These are phyloP conservation scores for Rhodocollybia butyracea DNA, from an alignment of 768 basidiomycete genomes.

Conservation along the genomic window DNA sequence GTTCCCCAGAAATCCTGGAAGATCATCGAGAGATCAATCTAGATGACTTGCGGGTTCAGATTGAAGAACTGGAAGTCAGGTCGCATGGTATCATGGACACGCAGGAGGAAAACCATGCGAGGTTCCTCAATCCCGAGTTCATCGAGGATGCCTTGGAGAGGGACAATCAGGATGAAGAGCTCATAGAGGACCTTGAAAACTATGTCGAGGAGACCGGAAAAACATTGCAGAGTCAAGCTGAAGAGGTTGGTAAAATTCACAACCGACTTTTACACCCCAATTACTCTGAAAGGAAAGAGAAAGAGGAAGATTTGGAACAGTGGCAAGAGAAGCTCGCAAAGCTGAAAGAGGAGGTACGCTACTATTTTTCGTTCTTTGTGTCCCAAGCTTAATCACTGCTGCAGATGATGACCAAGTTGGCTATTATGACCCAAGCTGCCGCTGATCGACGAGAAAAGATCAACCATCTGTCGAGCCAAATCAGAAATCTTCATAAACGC, in stretches of 20 bases:
- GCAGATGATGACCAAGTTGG: not conserved
- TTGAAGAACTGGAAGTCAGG: not conserved
- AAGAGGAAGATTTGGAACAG: not conserved
- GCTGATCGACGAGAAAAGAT: not conserved
- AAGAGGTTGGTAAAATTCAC: not conserved
- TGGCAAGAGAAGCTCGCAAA: not conserved
- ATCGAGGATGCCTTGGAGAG: slow-evolving; percentile 1
- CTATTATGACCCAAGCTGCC: not conserved
- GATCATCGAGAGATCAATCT: not conserved
- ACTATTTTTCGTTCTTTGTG: not conserved
- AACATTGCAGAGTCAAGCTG: not conserved
- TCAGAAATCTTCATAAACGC: slow-evolving; percentile 2
- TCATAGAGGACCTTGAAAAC: not conserved
- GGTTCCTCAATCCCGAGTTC: not conserved
- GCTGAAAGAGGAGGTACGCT: not conserved
- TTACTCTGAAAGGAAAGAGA: not conserved
- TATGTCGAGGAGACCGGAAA: not conserved
- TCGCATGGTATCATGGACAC: not conserved
- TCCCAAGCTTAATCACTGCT: not conserved
- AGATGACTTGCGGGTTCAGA: not conserved
- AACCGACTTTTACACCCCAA: too few relatives aligned
- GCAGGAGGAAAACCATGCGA: not conserved
- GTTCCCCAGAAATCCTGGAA: not conserved
- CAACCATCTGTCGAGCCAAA: not conserved
- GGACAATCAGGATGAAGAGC: not conserved